Evolutionary conservation across 176 grass and related monocot genomes (phyloP), one percentile per base, ranked within the genome.

Genomic region (Ampelocalamus luodianensis): DNA sequence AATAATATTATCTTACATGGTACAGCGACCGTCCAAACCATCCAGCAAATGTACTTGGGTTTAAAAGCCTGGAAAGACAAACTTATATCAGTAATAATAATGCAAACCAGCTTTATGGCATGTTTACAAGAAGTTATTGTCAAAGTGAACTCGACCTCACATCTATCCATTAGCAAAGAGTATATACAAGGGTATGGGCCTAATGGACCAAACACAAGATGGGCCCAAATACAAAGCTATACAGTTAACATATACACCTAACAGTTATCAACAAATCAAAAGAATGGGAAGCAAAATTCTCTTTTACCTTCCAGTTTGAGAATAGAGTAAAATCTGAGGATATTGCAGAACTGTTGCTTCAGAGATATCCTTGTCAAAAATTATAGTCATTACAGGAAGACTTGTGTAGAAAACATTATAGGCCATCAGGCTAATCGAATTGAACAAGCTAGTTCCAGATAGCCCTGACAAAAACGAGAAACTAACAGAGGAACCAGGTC

Each of bases 391-490:
- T 46, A 92, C 93, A 34, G 93, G 93, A 80, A 95, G 71, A 84
- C 93, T 98, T 74, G 95, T 98, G 62, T 98, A 98, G 58, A 98
- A 95, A 81, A 98, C 95, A 65, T 95, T 98, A 91, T 98, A 98
- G 23, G 95, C 95, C 95, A 95, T 98, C 76, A 93, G 84, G 76
- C 93, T 95, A 68, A 95, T 65, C 1, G 95, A 98, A 71, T 98
- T 93, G 79, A 98, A 94, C 66, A 95, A 72, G 77, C 95, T 98
- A 68, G 91, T 95, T 71, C 95, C 93, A 70, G 91, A 98, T 40
- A 98, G 66, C 80, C 95, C 93, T 36, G 95, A 95, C 8, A 81
- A 89, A 78, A 89, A 81, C 17, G 87, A 90, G 90, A 98, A 98
- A 46, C 95, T 97, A 84, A 81, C 39, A 86, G 37, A 72, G 48